phyloP scores from a whole-genome alignment of 2,329 filamentous ascomycete species.

The Chaetomium sp. region DNA sequence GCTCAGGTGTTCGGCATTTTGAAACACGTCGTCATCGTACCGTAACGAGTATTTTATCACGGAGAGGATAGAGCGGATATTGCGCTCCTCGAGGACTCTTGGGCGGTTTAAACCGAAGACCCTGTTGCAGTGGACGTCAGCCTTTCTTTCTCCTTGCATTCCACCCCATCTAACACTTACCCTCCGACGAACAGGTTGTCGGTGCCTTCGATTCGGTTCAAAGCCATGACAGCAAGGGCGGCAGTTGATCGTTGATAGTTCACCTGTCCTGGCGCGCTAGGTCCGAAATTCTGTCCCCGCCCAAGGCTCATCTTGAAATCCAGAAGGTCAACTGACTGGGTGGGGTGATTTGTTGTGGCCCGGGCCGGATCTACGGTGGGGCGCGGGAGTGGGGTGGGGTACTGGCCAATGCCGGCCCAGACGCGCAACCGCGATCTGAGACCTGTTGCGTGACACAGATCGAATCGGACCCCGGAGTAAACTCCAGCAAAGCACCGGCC shows the following conservation, averaged over 20 bases:
- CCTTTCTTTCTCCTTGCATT: neutral
- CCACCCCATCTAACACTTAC: slow-evolving; percentile 40
- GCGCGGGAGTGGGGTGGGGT: too few species aligned
- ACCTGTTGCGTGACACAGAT: too few species aligned
- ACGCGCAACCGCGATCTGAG: too few species aligned
- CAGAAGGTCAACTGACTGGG: too few species aligned
- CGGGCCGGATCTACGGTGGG: too few species aligned
- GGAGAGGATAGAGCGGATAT: slow-evolving; percentile 88
- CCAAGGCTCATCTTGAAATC: too few species aligned
- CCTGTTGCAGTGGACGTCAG: slow-evolving; percentile 41
- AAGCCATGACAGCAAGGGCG: slow-evolving; percentile 38
- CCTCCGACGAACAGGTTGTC: slow-evolving; percentile 73
- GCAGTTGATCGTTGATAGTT: too few species aligned
- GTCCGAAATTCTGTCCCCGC: neutral
- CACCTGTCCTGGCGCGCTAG: neutral
- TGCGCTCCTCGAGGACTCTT: slow-evolving; percentile 60
- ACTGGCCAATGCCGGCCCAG: too few species aligned
- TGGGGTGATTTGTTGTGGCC: too few species aligned
- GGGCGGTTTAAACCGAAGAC: slow-evolving; percentile 72
- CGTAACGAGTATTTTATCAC: slow-evolving; percentile 50
- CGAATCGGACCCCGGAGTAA: too few species aligned
- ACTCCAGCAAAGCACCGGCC: too few species aligned
- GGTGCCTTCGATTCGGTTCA: slow-evolving; percentile 63
- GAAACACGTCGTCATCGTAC: slow-evolving; percentile 35
- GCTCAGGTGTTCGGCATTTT: slow-evolving; percentile 61